Evolutionary conservation across 345 rosid species (phyloP).

Genomic region (Geranium rotundifolium): DNA sequence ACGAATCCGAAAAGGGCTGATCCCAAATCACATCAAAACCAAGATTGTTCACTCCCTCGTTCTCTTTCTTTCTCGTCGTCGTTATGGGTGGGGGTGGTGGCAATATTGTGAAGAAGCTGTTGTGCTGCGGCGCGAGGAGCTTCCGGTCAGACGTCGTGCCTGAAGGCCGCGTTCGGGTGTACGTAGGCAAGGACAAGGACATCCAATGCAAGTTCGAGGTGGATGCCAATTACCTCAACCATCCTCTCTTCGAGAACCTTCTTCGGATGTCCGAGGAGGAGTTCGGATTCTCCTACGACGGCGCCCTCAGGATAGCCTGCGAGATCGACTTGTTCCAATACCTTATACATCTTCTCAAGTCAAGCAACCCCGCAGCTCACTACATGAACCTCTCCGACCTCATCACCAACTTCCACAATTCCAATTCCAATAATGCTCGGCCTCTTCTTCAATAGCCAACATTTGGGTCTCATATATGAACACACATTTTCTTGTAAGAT

Average conservation of each 20-base stretch:
- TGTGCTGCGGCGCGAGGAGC: constrained; percentile 34
- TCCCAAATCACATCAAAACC: background rate
- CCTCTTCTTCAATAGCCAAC: background rate
- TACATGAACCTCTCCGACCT: constrained; percentile 28
- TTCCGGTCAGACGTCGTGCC: constrained; percentile 10
- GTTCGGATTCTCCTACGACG: constrained; percentile 37
- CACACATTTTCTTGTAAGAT: background rate
- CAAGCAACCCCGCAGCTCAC: constrained; percentile 20
- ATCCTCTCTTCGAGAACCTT: constrained; percentile 35
- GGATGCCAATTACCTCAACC: constrained; percentile 38
- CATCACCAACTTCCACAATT: constrained; percentile 13
- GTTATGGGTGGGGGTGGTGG: background rate
- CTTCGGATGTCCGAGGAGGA: constrained; percentile 33
- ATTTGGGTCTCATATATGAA: no score
- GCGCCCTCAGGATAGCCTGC: constrained; percentile 38
- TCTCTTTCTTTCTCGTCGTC: background rate
- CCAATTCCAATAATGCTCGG: background rate
- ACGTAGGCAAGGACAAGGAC: constrained; percentile 26
- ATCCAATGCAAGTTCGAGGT: constrained; percentile 24
- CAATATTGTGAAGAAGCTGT: constrained; percentile 29
- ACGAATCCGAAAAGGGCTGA: background rate
- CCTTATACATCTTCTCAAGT: constrained; percentile 30
- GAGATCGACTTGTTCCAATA: constrained; percentile 34
- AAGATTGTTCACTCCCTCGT: background rate
- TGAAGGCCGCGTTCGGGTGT: constrained; percentile 35